Evolutionary conservation across 768 basidiomycete species (phyloP).

Genomic region (Leccinum rimulosum): DNA sequence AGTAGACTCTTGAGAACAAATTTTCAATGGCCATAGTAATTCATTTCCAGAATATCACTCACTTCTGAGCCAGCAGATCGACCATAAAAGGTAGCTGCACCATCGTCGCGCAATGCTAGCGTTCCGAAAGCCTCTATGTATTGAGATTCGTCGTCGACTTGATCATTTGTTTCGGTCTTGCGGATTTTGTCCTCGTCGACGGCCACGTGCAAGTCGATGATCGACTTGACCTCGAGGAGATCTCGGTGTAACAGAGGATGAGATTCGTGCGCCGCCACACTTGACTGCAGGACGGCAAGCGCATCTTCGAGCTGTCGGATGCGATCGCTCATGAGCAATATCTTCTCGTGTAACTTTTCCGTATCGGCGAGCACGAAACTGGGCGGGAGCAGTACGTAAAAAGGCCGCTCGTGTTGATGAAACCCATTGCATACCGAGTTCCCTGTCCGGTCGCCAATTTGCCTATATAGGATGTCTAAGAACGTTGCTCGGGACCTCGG

Average conservation of each 20-base stretch:
- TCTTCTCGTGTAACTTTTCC: conserved; percentile 66
- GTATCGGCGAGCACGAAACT: conserved; percentile 75
- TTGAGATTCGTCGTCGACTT: conserved; percentile 40
- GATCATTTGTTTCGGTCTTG: conserved; percentile 30
- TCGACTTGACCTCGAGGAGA: conserved; percentile 62
- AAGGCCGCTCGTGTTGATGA: background rate
- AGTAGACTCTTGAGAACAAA: conserved; percentile 45
- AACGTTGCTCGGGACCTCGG: background rate
- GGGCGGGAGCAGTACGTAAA: background rate
- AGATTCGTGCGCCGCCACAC: conserved; percentile 41
- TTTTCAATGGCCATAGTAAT: conserved; percentile 6
- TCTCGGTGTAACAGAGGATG: conserved; percentile 64
- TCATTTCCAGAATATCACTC: conserved; percentile 32
- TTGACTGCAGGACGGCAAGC: conserved; percentile 51
- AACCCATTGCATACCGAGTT: conserved; percentile 51
- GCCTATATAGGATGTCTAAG: conserved; percentile 27
- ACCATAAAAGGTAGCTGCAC: conserved; percentile 69
- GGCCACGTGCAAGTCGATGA: conserved; percentile 65
- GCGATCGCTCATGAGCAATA: conserved; percentile 64
- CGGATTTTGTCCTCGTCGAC: conserved; percentile 37
- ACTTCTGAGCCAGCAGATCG: conserved; percentile 74
- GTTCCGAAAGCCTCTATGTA: conserved; percentile 70
- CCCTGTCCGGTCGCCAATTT: conserved; percentile 77
- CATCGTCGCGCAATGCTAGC: conserved; percentile 64
- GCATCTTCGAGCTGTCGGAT: conserved; percentile 74